A percentile compares a stretch with the other conserved stretches of the same genome.
Evolutionary conservation across 2,329 filamentous ascomycete species (phyloP).

Genomic region (Colletotrichum sublineola): DNA sequence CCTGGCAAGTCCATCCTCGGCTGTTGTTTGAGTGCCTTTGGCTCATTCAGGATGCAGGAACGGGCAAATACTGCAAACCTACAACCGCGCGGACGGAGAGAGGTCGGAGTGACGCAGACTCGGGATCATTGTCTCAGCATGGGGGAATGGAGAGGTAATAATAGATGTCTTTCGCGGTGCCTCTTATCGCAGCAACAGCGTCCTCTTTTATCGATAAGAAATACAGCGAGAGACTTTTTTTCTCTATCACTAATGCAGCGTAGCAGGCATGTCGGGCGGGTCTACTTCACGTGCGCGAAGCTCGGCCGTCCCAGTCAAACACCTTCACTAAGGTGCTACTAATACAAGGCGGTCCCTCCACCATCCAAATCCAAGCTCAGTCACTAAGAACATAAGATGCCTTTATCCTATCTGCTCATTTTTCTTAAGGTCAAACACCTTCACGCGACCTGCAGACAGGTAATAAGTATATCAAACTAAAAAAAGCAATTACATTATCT

Average conservation of each 20-base stretch:
- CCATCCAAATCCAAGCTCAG: no score
- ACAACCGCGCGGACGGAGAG: background rate
- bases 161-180: background rate
- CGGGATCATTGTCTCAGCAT: background rate
- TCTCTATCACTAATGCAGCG: background rate
- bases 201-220: conserved; percentile 4
- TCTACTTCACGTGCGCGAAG: conserved; percentile 24
- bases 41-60: background rate
- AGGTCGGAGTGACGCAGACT: background rate
- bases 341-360: no score
- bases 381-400: no score
- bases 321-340: conserved; percentile 19
- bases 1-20: background rate
- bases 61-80: background rate
- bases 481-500: no score
- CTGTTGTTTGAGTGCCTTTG: background rate
- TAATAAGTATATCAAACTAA: no score
- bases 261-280: background rate
- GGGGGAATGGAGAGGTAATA: background rate
- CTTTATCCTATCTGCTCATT: no score
- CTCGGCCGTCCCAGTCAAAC: background rate
- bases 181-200: background rate
- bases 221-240: background rate
- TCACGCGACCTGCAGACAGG: conserved; percentile 35
- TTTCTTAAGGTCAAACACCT: conserved; percentile 17